Percentiles rank a stretch among this genome's conserved stretches.
Conservation (phyloP, 257 asterid genomes). For the Cynanchum wilfordii region DNA sequence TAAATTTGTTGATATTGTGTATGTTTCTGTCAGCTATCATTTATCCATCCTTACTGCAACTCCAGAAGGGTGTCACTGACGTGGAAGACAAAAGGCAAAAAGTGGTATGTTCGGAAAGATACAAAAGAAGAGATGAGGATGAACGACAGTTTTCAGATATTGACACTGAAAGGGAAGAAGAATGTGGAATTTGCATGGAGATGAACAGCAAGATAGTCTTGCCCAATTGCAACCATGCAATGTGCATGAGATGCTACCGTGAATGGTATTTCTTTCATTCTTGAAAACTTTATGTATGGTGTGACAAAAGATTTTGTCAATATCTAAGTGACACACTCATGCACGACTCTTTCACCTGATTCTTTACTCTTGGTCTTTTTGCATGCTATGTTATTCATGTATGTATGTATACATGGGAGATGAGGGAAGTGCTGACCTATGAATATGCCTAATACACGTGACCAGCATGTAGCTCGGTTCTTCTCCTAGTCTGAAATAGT, state of each 20-base stretch:
- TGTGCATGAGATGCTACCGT: slow-evolving; percentile 91
- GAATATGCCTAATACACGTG: neutral
- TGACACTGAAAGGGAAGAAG: slow-evolving; percentile 87
- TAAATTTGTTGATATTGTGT: neutral
- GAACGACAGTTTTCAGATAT: slow-evolving; percentile 49
- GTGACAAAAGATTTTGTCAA: neutral
- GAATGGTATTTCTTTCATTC: slow-evolving; percentile 59
- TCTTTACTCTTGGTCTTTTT: neutral
- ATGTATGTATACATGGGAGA: neutral
- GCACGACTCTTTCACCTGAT: neutral
- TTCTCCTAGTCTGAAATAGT: neutral
- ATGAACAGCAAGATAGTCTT: slow-evolving; percentile 70
- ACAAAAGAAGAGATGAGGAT: slow-evolving; percentile 69
- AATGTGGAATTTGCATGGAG: slow-evolving; percentile 99
- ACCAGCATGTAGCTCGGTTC: neutral
- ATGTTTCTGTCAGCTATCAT: slow-evolving; percentile 60
- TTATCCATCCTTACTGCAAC: slow-evolving; percentile 86
- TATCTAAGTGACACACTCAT: neutral
- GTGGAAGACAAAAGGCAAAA: slow-evolving; percentile 83
- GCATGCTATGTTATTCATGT: neutral
- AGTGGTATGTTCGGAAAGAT: slow-evolving; percentile 69
- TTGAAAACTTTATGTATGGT: neutral
- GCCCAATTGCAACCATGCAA: slow-evolving; percentile 78
- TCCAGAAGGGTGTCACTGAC: slow-evolving; percentile 75
- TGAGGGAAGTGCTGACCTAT: neutral